Conservation (phyloP, 164 flowering plant species). For the Macadamia tetraphylla region DNA sequence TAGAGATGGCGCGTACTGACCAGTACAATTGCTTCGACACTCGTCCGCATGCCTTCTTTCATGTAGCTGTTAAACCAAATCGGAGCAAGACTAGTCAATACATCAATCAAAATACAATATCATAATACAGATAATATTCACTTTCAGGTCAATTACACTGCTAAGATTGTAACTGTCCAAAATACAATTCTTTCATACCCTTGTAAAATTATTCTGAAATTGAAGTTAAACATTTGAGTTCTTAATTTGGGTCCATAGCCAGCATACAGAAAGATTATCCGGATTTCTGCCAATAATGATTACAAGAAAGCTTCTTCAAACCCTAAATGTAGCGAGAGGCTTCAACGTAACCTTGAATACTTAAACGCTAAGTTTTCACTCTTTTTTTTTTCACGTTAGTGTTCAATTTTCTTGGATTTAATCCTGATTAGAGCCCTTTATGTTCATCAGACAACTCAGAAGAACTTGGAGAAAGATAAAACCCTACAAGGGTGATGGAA, state of each 20-base stretch:
- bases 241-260: not conserved
- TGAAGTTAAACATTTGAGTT: not conserved
- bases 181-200: not conserved
- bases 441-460: too few relatives aligned
- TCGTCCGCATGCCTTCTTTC: slow-evolving; percentile 82
- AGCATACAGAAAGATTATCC: not conserved
- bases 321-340: too few relatives aligned
- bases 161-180: not conserved
- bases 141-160: not conserved
- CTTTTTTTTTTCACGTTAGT: too few relatives aligned
- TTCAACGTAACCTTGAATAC: too few relatives aligned
- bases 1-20: slow-evolving; percentile 18
- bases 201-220: too few relatives aligned
- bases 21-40: slow-evolving; percentile 71
- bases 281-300: not conserved
- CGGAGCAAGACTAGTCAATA: not conserved
- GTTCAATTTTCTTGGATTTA: too few relatives aligned
- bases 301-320: too few relatives aligned
- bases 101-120: not conserved
- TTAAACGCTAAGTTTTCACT: too few relatives aligned
- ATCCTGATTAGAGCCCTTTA: too few relatives aligned
- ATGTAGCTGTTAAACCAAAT: slow-evolving; percentile 37
- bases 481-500: not conserved
- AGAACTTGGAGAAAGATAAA: not conserved
- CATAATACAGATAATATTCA: not conserved